A percentile compares a stretch with the other conserved stretches of the same genome.
Conservation (phyloP, 2,329 filamentous ascomycete species). For the Intubia oerlemansii region DNA sequence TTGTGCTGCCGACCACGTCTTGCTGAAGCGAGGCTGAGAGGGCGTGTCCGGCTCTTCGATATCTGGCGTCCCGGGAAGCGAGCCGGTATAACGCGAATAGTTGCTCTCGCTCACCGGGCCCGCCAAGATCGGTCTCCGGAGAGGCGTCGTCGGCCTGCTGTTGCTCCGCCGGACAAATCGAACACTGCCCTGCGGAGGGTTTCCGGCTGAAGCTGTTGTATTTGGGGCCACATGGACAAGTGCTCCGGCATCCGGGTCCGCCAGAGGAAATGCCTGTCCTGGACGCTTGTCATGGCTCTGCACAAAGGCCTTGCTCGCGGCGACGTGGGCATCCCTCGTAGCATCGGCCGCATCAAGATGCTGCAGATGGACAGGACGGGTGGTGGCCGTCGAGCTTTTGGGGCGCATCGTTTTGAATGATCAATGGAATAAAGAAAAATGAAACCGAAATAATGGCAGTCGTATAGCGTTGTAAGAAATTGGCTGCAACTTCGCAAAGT, state of each 20-base stretch:
- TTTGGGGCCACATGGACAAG: too few relatives aligned
- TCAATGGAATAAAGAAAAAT: too few relatives aligned
- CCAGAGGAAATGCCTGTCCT: conserved; percentile 4
- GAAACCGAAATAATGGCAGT: too few relatives aligned
- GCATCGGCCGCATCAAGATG: conserved; percentile 26
- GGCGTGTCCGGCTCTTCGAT: too few relatives aligned
- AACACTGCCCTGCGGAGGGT: too few relatives aligned
- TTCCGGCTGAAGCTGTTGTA: too few relatives aligned
- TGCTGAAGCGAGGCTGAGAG: too few relatives aligned
- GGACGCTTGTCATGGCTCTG: conserved; percentile 27
- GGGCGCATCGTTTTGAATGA: too few relatives aligned
- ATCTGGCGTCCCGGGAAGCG: not conserved
- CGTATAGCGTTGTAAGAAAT: too few relatives aligned
- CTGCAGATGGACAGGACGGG: conserved; percentile 15
- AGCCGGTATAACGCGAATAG: conserved; percentile 2
- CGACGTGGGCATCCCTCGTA: conserved; percentile 37
- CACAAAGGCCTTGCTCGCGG: conserved; percentile 37
- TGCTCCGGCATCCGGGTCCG: not conserved
- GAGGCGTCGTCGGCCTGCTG: too few relatives aligned
- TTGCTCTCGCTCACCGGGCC: conserved; percentile 3
- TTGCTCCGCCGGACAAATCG: too few relatives aligned
- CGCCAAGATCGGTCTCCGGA: not conserved
- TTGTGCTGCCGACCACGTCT: conserved; percentile 3
- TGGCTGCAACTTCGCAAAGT: too few relatives aligned
- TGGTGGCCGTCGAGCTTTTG: not conserved